Percentiles rank a stretch among this genome's conserved stretches.
Conservation (phyloP, 2,329 filamentous ascomycete species). For the Fusarium torulosum region DNA sequence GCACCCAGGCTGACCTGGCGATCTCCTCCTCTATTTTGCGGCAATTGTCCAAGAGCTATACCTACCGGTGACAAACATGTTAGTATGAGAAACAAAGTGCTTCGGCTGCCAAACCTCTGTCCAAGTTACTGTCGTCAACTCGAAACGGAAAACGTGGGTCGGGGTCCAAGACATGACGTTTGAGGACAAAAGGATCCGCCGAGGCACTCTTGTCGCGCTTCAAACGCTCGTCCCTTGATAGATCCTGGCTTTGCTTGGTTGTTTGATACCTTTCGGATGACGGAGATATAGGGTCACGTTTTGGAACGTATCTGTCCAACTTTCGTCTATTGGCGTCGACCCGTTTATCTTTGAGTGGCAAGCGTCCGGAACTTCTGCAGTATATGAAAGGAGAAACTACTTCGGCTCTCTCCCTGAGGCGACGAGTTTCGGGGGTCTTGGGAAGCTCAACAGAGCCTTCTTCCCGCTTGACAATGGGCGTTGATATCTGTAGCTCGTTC, state of each 20-base stretch:
- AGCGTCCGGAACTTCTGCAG: not conserved
- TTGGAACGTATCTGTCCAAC: slow-evolving; percentile 66
- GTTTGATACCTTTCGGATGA: slow-evolving; percentile 61
- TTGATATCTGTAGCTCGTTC: slow-evolving; percentile 6
- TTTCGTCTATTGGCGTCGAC: slow-evolving; percentile 30
- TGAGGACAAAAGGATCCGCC: slow-evolving; percentile 58
- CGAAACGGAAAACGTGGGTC: slow-evolving; percentile 30
- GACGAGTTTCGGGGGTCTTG: slow-evolving; percentile 13
- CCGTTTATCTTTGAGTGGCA: slow-evolving; percentile 16
- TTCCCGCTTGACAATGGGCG: not conserved
- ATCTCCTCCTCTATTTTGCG: slow-evolving; percentile 44
- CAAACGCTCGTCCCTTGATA: slow-evolving; percentile 60
- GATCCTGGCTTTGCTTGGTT: slow-evolving; percentile 57
- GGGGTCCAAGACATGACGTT: slow-evolving; percentile 39
- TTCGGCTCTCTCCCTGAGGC: slow-evolving; percentile 2
- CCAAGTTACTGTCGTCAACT: slow-evolving; percentile 27
- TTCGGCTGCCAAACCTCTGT: slow-evolving; percentile 28
- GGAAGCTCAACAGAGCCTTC: not conserved
- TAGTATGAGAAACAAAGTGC: slow-evolving; percentile 4
- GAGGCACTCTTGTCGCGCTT: slow-evolving; percentile 58
- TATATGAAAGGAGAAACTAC: slow-evolving; percentile 36
- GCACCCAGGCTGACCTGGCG: slow-evolving; percentile 74
- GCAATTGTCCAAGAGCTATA: slow-evolving; percentile 45
- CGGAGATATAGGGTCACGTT: slow-evolving; percentile 53
- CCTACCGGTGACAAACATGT: slow-evolving; percentile 28